Conservation (phyloP, 2,329 filamentous ascomycete genomes). For the Ophiostoma sp. region DNA sequence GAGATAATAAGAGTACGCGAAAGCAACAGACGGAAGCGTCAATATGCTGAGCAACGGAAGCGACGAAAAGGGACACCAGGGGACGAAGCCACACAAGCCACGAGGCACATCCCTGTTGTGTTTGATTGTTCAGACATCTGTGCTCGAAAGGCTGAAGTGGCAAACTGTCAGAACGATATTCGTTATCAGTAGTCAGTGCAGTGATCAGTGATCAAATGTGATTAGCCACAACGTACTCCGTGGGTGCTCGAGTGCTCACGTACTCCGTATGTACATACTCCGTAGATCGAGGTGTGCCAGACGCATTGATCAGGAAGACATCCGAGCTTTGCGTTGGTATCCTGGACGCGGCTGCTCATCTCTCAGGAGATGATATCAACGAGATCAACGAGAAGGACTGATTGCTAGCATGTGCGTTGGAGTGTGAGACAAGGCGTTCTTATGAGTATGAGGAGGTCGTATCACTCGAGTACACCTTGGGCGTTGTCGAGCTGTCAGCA, state of each 20-base stretch:
- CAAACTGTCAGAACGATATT: conserved; percentile 1
- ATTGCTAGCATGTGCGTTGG: not conserved
- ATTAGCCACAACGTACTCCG: not conserved
- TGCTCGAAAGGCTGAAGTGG: not conserved
- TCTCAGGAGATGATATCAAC: not conserved
- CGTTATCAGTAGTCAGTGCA: not conserved
- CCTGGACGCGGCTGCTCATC: not conserved
- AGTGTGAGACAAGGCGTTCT: conserved; percentile 6
- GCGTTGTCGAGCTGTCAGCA: not conserved
- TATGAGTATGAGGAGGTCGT: too few relatives aligned
- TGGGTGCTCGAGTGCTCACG: too few relatives aligned
- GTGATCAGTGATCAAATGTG: not conserved
- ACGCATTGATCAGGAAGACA: not conserved
- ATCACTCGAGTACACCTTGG: not conserved
- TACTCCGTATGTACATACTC: not conserved
- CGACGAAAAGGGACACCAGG: not conserved
- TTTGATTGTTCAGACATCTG: not conserved
- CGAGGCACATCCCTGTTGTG: conserved; percentile 5
- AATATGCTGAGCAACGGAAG: not conserved
- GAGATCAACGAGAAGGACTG: not conserved
- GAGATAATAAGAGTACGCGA: not conserved
- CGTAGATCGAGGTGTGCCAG: not conserved
- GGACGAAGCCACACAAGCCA: not conserved
- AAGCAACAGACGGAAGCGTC: conserved; percentile 1
- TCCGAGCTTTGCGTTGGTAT: not conserved